These are phyloP conservation scores for Microthyrium microscopicum DNA, from an alignment of 2,329 filamentous ascomycete genomes.

Conservation along the genomic window DNA sequence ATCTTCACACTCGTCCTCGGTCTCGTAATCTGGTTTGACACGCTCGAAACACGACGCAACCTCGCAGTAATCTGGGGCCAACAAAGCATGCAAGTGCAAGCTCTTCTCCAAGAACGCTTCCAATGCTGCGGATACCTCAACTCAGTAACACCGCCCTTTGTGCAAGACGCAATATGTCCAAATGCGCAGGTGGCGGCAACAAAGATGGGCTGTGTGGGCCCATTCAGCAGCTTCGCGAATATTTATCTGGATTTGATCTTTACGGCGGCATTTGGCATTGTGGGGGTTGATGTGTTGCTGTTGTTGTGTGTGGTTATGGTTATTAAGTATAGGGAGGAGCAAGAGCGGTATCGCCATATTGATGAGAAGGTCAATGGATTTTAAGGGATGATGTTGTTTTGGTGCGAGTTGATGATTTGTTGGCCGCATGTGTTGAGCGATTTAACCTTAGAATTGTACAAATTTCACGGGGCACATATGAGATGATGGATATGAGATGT, in stretches of 20 bases:
- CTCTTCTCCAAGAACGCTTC: constrained; percentile 59
- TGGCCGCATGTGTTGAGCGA: no score
- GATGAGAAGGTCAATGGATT: no score
- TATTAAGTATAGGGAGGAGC: constrained; percentile 66
- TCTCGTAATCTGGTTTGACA: constrained; percentile 50
- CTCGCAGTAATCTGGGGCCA: constrained; percentile 44
- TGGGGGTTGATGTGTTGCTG: constrained; percentile 53
- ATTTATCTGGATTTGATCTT: constrained; percentile 59
- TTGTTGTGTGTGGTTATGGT: constrained; percentile 58
- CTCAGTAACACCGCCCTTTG: constrained; percentile 53
- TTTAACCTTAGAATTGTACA: no score
- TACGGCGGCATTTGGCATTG: constrained; percentile 64
- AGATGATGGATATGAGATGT: no score
- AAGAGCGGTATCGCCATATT: constrained; percentile 61
- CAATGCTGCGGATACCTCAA: constrained; percentile 68
- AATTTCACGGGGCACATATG: no score
- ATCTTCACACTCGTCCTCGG: constrained; percentile 46
- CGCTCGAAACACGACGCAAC: constrained; percentile 47
- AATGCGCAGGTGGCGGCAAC: constrained; percentile 55
- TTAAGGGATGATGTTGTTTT: no score
- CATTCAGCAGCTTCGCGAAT: constrained; percentile 54
- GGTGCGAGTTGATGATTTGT: no score
- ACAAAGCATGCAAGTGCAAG: constrained; percentile 42
- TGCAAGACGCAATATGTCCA: constrained; percentile 50
- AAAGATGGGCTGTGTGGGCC: constrained; percentile 50